Evolutionary conservation across 164 flowering plant species (phyloP).

Genomic region (Buxus sempervirens): DNA sequence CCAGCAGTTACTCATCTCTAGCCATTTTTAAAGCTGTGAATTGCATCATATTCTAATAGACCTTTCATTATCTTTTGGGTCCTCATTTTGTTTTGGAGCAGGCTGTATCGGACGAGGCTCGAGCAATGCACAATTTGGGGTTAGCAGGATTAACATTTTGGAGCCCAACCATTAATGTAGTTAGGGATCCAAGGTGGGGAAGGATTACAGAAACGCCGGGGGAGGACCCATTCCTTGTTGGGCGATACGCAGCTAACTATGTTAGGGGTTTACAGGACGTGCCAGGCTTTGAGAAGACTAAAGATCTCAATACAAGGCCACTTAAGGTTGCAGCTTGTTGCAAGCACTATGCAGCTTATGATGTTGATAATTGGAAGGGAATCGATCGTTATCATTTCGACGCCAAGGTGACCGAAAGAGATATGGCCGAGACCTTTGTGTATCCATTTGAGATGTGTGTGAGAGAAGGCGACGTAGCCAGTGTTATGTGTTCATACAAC

Average conservation of each 20-base stretch:
- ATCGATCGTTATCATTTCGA: constrained; percentile 9
- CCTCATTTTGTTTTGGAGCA: background rate
- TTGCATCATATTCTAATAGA: no score
- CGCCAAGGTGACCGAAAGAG: constrained; percentile 8
- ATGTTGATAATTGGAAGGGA: constrained; percentile 24
- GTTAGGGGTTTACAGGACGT: constrained; percentile 28
- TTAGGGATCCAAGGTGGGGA: constrained; percentile 31
- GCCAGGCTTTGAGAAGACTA: constrained; percentile 1
- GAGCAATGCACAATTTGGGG: constrained; percentile 25
- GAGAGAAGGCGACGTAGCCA: constrained; percentile 6
- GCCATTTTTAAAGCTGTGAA: no score
- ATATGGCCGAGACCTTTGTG: constrained; percentile 8
- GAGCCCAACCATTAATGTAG: constrained; percentile 25
- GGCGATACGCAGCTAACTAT: constrained; percentile 13
- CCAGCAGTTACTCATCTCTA: no score
- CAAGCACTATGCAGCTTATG: constrained; percentile 28
- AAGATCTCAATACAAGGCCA: constrained; percentile 17
- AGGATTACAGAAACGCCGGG: constrained; percentile 20
- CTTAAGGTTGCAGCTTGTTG: constrained; percentile 27
- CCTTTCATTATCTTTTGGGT: background rate
- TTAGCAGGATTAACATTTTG: constrained; percentile 23
- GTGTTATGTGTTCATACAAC: constrained; percentile 17
- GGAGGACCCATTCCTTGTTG: constrained; percentile 21
- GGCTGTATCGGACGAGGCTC: constrained; percentile 22
- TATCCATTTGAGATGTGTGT: constrained; percentile 12